Evolutionary conservation across 2,329 filamentous ascomycete genomes (phyloP).

Genomic region (Talaromyces sp.): DNA sequence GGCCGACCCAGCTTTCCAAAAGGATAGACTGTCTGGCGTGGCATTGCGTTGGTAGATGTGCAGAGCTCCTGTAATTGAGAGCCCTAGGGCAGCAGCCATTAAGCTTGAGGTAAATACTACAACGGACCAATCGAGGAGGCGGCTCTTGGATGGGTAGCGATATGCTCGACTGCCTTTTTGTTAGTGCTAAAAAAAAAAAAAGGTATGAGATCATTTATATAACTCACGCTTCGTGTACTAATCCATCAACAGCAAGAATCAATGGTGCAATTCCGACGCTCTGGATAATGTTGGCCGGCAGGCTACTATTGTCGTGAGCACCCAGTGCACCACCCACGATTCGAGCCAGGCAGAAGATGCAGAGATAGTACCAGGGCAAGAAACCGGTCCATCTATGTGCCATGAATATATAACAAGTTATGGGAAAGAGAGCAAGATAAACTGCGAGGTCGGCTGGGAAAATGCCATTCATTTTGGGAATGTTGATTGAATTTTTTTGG

Average conservation of each 20-base stretch:
- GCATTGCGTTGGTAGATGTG: neutral
- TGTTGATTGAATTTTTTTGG: neutral
- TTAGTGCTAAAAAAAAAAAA: neutral
- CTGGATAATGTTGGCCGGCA: conserved; percentile 30
- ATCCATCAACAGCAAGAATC: conserved; percentile 22
- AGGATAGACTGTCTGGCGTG: neutral
- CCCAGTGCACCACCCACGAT: conserved; percentile 27
- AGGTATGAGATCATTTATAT: neutral
- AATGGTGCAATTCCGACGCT: conserved; percentile 39
- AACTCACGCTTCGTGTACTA: conserved; percentile 35
- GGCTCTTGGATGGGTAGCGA: conserved; percentile 11
- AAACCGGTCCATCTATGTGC: conserved; percentile 32
- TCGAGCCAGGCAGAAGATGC: conserved; percentile 34
- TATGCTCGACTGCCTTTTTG: conserved; percentile 16
- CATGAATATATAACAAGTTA: conserved; percentile 26
- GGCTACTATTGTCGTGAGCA: conserved; percentile 10
- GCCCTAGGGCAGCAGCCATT: neutral
- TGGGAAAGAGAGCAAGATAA: conserved; percentile 30
- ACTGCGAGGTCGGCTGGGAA: conserved; percentile 21
- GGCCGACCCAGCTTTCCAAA: conserved; percentile 2
- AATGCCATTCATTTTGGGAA: conserved; percentile 7
- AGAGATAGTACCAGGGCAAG: conserved; percentile 38
- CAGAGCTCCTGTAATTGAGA: neutral
- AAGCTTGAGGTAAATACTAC: neutral
- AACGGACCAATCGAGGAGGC: conserved; percentile 2